phyloP scores from a whole-genome alignment of 257 asterid genomes.

The Leptodermis oblonga region DNA sequence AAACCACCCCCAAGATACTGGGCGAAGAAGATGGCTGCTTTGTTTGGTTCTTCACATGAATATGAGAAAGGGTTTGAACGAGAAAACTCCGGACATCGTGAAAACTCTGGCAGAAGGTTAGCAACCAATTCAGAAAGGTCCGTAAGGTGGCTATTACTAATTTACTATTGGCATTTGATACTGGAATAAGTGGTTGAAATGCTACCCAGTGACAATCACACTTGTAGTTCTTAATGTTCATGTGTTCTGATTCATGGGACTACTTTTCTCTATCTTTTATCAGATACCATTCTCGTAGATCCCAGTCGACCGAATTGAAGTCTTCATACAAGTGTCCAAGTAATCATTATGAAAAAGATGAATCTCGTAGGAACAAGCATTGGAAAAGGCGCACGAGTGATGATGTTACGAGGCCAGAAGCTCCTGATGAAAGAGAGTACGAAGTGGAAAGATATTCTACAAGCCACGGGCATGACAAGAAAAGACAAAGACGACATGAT shows the following conservation, averaged over 20 bases:
- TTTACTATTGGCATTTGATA: background rate
- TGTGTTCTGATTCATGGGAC: background rate
- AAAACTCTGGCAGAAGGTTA: constrained; percentile 34
- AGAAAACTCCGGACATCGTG: constrained; percentile 33
- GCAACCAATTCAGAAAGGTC: constrained; percentile 46
- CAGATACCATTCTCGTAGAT: constrained; percentile 44
- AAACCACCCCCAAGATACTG: constrained; percentile 85
- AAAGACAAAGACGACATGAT: constrained; percentile 24
- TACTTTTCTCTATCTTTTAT: constrained; percentile 5
- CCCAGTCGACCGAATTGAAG: constrained; percentile 45
- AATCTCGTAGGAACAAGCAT: constrained; percentile 27
- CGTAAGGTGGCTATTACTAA: background rate
- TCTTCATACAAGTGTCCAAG: constrained; percentile 41
- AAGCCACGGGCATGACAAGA: constrained; percentile 25
- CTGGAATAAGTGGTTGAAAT: background rate
- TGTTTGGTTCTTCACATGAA: constrained; percentile 69
- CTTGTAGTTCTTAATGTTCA: background rate
- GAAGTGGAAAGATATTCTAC: constrained; percentile 26
- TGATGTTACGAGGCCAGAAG: constrained; percentile 32
- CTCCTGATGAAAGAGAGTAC: constrained; percentile 22
- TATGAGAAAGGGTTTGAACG: constrained; percentile 35
- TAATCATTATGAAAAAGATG: constrained; percentile 30
- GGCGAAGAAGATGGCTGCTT: constrained; percentile 71
- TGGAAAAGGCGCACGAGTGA: constrained; percentile 21
- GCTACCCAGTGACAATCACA: background rate